Percentiles rank a stretch among this genome's conserved stretches.
Evolutionary conservation across 163 green algal genomes (phyloP).

Genomic region (Coccomyxa subellipsoidea): DNA sequence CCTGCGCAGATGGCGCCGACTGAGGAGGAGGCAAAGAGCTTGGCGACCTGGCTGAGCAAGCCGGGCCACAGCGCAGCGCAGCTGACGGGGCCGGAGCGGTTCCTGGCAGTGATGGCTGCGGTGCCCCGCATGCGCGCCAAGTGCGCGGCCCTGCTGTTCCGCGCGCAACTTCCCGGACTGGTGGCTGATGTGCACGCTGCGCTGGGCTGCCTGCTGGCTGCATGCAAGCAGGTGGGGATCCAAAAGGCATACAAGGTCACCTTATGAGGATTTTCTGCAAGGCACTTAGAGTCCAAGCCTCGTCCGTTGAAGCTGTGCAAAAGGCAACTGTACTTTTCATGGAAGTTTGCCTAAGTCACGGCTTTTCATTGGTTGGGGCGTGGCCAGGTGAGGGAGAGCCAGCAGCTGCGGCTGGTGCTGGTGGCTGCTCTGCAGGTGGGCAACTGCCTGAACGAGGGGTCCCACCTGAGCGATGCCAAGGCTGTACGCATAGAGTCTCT

Average conservation of each 20-base stretch:
- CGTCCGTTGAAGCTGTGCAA: too few relatives aligned
- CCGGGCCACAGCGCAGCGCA: not conserved
- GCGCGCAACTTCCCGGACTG: not conserved
- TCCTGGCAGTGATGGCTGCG: conserved; percentile 34
- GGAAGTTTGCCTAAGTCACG: too few relatives aligned
- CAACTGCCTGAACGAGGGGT: not conserved
- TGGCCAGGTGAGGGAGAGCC: not conserved
- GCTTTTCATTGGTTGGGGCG: too few relatives aligned
- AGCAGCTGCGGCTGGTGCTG: not conserved
- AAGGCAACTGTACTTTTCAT: too few relatives aligned
- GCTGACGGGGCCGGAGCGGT: conserved; percentile 50
- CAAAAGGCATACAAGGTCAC: too few relatives aligned
- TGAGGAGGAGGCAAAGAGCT: not conserved
- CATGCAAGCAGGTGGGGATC: not conserved
- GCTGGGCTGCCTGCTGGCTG: not conserved
- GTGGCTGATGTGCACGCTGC: not conserved
- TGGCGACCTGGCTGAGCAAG: not conserved
- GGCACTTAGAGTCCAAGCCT: too few relatives aligned
- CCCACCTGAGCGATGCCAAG: not conserved
- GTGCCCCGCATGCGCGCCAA: conserved; percentile 51
- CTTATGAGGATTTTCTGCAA: too few relatives aligned
- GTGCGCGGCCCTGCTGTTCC: conserved; percentile 12
- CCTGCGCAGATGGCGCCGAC: not conserved
- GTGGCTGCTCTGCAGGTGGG: not conserved
- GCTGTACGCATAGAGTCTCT: not conserved